Evolutionary conservation across 108 stramenopile species (phyloP).

Genomic region (Nitzschia putrida): DNA sequence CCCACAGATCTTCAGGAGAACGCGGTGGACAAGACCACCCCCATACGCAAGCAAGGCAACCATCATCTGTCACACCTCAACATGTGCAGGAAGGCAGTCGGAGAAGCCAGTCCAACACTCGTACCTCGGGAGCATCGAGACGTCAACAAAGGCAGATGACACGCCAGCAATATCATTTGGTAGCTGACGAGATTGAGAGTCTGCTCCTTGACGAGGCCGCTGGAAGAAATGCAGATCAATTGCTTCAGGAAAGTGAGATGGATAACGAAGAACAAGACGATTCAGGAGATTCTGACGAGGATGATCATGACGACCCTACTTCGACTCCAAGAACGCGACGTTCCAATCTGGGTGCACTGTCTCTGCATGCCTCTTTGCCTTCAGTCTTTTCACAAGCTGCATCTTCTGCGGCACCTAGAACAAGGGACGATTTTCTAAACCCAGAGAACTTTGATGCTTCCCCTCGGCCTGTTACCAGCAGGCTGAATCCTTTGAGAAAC

Average conservation of each 20-base stretch:
- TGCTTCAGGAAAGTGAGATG: neutral
- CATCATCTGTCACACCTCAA: too few species aligned
- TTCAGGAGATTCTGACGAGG: neutral
- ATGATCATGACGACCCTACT: neutral
- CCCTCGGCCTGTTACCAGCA: neutral
- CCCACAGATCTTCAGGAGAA: too few species aligned
- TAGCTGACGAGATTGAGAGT: constrained; percentile 12
- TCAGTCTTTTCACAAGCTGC: neutral
- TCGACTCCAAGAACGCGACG: neutral
- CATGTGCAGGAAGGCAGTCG: too few species aligned
- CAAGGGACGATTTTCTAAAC: too few species aligned
- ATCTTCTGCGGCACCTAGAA: neutral
- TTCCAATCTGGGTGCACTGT: neutral
- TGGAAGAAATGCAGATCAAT: neutral
- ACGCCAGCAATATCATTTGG: constrained; percentile 9
- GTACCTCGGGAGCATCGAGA: neutral
- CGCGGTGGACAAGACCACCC: too few species aligned
- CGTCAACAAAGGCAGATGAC: neutral
- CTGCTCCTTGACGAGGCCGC: neutral
- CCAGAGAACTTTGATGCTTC: neutral
- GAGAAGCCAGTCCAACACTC: neutral
- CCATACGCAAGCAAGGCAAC: too few species aligned
- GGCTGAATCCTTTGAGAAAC: neutral
- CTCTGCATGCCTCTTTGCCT: too few species aligned
- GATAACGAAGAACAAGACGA: neutral